Base-by-base conservation (phyloP, 331 rosid genomes). In the Phaseolus coccineus region DNA sequence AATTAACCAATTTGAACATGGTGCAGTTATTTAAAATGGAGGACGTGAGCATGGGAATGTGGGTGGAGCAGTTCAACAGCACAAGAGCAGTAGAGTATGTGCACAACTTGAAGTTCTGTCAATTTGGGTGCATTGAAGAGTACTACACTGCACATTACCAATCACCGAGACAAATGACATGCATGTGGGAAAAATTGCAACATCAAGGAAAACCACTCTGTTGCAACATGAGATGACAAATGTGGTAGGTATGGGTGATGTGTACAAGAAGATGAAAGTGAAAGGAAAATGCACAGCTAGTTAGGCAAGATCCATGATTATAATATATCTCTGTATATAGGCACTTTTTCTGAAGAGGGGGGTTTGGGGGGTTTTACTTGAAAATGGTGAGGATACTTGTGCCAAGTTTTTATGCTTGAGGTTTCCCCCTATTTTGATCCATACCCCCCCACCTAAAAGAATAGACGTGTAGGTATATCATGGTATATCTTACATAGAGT, bases 1-100 rank as follows among this genome's bases (percentile, higher is more conserved):
- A 16, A 7, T 30, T 77, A 37, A 73, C 24, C 28, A 59, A 71
- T 65, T 55, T 78, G 12, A 22, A 42, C 16, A 30, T 61, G 77
- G 68, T 69, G 77, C 88, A 94, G 98, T 82, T 93, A 66, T 93
- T 91, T 83, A 93, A 93, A 87, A 93, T 93, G 98, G 98, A 93
- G 87, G 98, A 93, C 73, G 98, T 93, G 83, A 90, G 97, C 90
- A 88, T 93, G 97, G 98, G 97, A 83, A 93, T 90, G 97, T 93
- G 97, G 98, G 97, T 91, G 42, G 95, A 84, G 85, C 84, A 84
- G 69, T 91, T 93, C 85, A 94, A 91, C 89, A 47, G 74, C 48
- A 80, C 97, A 51, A 87, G 63, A 69, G 53, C 84, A 9, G 96
- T 92, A 27, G 84, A 87, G 70, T 89, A 86, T 73, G 74, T 87